phyloP scores from a whole-genome alignment of 352 stramenopile genomes.

The Thraustotheca clavata region DNA sequence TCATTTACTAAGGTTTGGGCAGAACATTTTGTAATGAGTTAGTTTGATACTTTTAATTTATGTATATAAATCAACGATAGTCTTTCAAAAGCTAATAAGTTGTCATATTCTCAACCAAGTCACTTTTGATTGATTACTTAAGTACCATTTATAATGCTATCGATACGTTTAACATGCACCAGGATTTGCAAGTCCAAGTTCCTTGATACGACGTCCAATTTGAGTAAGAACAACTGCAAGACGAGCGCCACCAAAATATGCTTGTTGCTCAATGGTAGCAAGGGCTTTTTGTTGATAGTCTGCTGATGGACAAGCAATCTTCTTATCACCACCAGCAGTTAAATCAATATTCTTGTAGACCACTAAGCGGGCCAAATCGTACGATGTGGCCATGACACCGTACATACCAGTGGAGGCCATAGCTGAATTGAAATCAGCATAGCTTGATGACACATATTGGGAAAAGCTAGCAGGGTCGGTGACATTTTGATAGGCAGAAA shows the following conservation, averaged over 20 bases:
- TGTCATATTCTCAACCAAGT: too few species aligned
- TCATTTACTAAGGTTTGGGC: too few species aligned
- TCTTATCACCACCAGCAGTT: constrained; percentile 24
- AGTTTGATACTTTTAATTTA: too few species aligned
- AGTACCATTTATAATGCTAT: too few species aligned
- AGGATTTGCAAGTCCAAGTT: neutral
- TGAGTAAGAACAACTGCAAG: constrained; percentile 50
- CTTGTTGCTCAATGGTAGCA: constrained; percentile 36
- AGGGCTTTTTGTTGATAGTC: constrained; percentile 31
- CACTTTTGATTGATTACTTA: too few species aligned
- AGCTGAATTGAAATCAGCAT: constrained; percentile 27
- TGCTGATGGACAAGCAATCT: constrained; percentile 32
- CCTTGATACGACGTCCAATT: constrained; percentile 38
- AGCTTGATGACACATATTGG: constrained; percentile 33
- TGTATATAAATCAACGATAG: too few species aligned
- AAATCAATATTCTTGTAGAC: constrained; percentile 37
- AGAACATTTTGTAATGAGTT: too few species aligned
- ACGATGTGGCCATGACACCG: constrained; percentile 34
- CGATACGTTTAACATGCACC: neutral
- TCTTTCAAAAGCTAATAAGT: too few species aligned
- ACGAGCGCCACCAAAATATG: constrained; percentile 40
- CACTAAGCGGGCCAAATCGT: constrained; percentile 31
- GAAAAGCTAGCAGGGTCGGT: constrained; percentile 33
- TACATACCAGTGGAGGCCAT: constrained; percentile 28
- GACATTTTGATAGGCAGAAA: constrained; percentile 13